Base-by-base conservation (phyloP, 495 filamentous ascomycete species). In the Neurospora sp. region DNA sequence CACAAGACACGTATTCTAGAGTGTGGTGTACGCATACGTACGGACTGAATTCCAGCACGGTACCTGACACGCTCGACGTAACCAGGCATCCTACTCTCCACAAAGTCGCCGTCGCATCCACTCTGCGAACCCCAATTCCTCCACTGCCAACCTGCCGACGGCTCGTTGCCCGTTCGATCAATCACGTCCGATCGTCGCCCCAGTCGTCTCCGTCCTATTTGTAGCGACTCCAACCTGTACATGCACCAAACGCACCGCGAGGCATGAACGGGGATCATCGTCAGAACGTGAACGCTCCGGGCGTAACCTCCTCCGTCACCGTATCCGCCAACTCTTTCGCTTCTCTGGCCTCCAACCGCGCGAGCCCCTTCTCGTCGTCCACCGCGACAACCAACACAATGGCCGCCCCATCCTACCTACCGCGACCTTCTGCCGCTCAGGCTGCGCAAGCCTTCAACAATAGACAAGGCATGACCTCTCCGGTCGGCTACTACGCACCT, bases 221-320 rank as follows among this genome's bases (percentile, higher is more conserved):
- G 20, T 59, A 59, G 47, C 47, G 47, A 59, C 47, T 59, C 47
- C 47, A 59, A 59, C 47, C 47, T 59, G 47, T 59, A 71, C 70
- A 71, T 76, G 76, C 72, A 72, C 75, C 73, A 65, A 74, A 82
- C 83, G 81, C 80, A 81, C 81, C 78, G 74, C 79, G 74, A 81
- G 81, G 79, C 76, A 83, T 85, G 81, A 83, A 81, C 80, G 81
- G 78, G 79, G 80, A 83, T 69, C 78, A 76, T 59, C 47, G 47
- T 59, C 47, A 59, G 47, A 59, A 59, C 47, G 47, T 59, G 70
- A 81, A 78, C 74, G 75, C 78, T 68, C 71, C 74, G 44, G 75
- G 78, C 78, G 78, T 79, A 75, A 73, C 78, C 45, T 74, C 80
- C 65, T 79, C 77, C 77, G 79, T 80, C 73, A 72, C 79, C 59